phyloP scores from a whole-genome alignment of 2,329 filamentous ascomycete species.

The Fusarium sp. region DNA sequence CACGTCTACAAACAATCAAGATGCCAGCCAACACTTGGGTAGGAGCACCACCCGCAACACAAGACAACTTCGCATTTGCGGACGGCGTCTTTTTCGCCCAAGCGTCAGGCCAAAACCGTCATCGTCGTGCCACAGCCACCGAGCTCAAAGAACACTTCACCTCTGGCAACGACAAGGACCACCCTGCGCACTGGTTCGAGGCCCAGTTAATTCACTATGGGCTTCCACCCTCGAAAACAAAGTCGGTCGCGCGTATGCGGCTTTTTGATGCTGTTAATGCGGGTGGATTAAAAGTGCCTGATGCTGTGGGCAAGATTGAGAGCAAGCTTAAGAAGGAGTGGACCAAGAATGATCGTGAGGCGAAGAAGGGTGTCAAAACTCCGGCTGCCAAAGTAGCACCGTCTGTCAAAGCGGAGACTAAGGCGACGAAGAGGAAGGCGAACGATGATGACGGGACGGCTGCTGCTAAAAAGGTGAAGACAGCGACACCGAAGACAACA shows the following conservation, averaged over 20 bases:
- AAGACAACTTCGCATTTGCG: conserved; percentile 58
- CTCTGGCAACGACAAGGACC: conserved; percentile 57
- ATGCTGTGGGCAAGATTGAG: conserved; percentile 62
- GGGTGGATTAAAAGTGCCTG: conserved; percentile 62
- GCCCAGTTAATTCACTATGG: conserved; percentile 74
- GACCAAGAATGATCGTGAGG: conserved; percentile 61
- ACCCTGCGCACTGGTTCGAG: conserved; percentile 70
- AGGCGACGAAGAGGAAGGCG: conserved; percentile 48
- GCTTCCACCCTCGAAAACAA: conserved; percentile 66
- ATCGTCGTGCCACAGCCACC: conserved; percentile 57
- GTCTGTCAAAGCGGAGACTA: not conserved
- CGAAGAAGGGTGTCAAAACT: conserved; percentile 53
- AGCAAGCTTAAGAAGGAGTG: conserved; percentile 68
- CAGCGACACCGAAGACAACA: not conserved
- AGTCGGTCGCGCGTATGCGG: conserved; percentile 68
- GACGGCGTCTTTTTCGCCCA: conserved; percentile 59
- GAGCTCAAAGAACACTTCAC: conserved; percentile 62
- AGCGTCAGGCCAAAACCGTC: conserved; percentile 56
- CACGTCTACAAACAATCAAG: not conserved
- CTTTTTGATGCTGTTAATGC: conserved; percentile 67
- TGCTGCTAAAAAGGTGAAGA: conserved; percentile 23
- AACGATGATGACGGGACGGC: not conserved
- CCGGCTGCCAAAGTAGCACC: not conserved
- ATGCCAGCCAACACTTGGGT: conserved; percentile 23
- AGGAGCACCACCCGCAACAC: conserved; percentile 32